Evolutionary conservation across 495 filamentous ascomycete species (phyloP).

Genomic region (Gamarada debralockiae): DNA sequence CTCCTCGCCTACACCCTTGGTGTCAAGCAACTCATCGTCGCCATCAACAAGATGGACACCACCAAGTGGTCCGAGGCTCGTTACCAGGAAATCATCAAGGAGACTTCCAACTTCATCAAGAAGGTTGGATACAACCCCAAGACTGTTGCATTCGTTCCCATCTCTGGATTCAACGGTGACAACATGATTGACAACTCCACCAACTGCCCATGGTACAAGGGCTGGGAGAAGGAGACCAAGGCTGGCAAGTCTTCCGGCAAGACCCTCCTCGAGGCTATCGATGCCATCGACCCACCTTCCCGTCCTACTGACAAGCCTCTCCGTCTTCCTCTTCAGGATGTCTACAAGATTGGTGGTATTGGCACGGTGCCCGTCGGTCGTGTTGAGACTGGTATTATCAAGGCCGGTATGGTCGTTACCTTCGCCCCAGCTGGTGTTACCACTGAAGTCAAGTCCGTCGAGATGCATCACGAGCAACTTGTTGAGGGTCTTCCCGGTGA

Average conservation of each 20-base stretch:
- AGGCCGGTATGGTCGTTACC: conserved; percentile 96
- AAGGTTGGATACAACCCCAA: conserved; percentile 99
- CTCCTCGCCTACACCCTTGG: conserved; percentile 99
- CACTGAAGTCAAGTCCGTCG: conserved; percentile 99
- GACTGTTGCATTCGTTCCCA: conserved; percentile 95
- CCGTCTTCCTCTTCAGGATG: conserved; percentile 99
- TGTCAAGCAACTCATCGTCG: conserved; percentile 99
- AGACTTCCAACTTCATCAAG: conserved; percentile 99
- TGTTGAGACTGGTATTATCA: conserved; percentile 99
- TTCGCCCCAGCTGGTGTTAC: conserved; percentile 95
- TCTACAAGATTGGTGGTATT: conserved; percentile 99
- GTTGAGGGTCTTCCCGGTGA: conserved; percentile 93
- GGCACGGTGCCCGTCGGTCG: conserved; percentile 98
- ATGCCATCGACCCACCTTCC: conserved; percentile 87
- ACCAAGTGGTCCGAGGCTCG: conserved; percentile 95
- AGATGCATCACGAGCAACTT: conserved; percentile 99
- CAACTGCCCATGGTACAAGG: conserved; percentile 99
- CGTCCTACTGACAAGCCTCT: conserved; percentile 97
- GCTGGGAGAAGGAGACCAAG: conserved; percentile 99
- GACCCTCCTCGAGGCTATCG: conserved; percentile 99
- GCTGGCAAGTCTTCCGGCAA: conserved; percentile 82
- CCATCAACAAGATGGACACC: conserved; percentile 99
- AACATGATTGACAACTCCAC: conserved; percentile 93
- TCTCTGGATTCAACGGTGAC: conserved; percentile 99
- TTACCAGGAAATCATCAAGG: conserved; percentile 99